phyloP scores from a whole-genome alignment of 1,284 basidiomycete genomes.

The Apiotrichum gracile region DNA sequence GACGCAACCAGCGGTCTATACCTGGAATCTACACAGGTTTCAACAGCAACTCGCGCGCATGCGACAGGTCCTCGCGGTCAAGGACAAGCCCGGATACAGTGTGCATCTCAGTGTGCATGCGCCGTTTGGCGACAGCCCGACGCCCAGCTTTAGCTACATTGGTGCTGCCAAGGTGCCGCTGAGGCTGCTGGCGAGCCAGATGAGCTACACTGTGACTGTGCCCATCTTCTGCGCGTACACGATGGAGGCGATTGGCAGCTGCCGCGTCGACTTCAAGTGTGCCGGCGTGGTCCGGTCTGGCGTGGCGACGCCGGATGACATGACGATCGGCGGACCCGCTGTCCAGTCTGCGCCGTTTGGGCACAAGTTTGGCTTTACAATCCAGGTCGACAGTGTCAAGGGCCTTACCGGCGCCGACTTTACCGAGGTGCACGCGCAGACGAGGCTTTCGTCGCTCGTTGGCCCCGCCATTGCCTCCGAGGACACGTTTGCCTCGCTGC shows the following conservation, averaged over 20 bases:
- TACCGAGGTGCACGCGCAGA: slow-evolving; percentile 72
- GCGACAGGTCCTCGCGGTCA: slow-evolving; percentile 88
- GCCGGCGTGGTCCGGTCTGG: slow-evolving; percentile 20
- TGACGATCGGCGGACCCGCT: slow-evolving; percentile 2
- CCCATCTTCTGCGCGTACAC: slow-evolving; percentile 91
- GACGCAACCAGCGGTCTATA: slow-evolving; percentile 60
- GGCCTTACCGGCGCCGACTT: slow-evolving; percentile 81
- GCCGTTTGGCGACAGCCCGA: slow-evolving; percentile 80
- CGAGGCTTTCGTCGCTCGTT: slow-evolving; percentile 71
- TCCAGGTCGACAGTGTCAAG: slow-evolving; percentile 77
- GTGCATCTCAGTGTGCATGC: slow-evolving; percentile 89
- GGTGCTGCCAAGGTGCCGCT: slow-evolving; percentile 80
- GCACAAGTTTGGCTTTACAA: slow-evolving; percentile 70
- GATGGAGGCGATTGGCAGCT: slow-evolving; percentile 86
- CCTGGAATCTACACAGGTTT: slow-evolving; percentile 84
- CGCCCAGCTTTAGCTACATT: slow-evolving; percentile 83
- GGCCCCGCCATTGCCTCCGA: slow-evolving; percentile 65
- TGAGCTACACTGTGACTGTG: slow-evolving; percentile 67
- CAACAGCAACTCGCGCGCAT: slow-evolving; percentile 85
- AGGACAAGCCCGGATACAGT: slow-evolving; percentile 84
- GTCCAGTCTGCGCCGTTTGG: slow-evolving; percentile 54
- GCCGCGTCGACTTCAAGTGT: slow-evolving; percentile 57
- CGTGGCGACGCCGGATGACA: slow-evolving; percentile 31
- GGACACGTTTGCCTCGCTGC: slow-evolving; percentile 71
- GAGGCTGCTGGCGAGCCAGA: slow-evolving; percentile 66